These are phyloP conservation scores for Linanthus parryae DNA, from an alignment of 148 eudicot species.

Conservation along the genomic window DNA sequence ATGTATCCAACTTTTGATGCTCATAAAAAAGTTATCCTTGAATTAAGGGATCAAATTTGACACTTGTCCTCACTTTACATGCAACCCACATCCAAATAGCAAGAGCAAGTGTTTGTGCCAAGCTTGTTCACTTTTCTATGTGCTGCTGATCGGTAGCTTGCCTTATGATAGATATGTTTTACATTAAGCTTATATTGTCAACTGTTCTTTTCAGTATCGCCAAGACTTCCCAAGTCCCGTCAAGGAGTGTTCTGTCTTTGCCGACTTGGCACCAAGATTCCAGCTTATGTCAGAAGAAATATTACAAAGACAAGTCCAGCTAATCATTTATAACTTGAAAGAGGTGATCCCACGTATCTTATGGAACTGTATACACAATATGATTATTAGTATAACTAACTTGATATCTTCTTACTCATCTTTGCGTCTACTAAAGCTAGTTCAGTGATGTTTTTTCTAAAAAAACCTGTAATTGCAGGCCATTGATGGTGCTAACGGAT, in stretches of 20 bases:
- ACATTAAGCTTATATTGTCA: conserved; percentile 12
- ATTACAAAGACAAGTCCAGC: conserved; percentile 68
- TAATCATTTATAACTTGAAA: conserved; percentile 56
- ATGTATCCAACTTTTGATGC: too few relatives aligned
- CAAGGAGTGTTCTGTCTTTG: conserved; percentile 73
- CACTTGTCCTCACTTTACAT: too few relatives aligned
- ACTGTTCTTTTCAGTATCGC: conserved; percentile 57
- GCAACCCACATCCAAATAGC: too few relatives aligned
- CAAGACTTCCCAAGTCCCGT: conserved; percentile 63
- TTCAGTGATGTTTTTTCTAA: not conserved
- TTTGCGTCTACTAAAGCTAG: not conserved
- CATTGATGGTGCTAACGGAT: conserved; percentile 92
- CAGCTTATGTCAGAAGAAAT: conserved; percentile 76
- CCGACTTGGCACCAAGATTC: conserved; percentile 86
- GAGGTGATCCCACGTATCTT: too few relatives aligned
- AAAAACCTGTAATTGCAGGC: conserved; percentile 40
- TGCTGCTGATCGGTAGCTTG: not conserved
- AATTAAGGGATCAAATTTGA: too few relatives aligned
- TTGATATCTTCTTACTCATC: not conserved
- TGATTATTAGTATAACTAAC: not conserved
- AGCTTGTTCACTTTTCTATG: not conserved
- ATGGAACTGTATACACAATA: conserved; percentile 1
- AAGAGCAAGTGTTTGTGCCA: too few relatives aligned
- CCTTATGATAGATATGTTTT: not conserved
- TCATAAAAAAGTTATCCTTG: too few relatives aligned